These are phyloP conservation scores for Candida dajiaensis DNA, from an alignment of 805 yeast genomes.

Conservation along the genomic window DNA sequence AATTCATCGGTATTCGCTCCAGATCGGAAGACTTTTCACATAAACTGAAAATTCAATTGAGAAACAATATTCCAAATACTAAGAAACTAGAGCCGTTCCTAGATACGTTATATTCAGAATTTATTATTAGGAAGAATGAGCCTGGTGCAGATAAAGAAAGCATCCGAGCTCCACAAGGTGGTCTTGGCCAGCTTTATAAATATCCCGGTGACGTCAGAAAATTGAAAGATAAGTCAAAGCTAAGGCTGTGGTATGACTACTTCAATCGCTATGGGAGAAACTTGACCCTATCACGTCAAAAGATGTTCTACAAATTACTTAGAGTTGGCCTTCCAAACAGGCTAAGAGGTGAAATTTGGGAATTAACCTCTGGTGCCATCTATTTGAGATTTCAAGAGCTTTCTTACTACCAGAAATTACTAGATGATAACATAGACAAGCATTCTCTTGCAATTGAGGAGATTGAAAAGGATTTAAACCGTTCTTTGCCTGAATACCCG, in stretches of 20 bases:
- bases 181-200: slow-evolving; percentile 77
- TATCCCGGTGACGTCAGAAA: slow-evolving; percentile 87
- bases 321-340: slow-evolving; percentile 94
- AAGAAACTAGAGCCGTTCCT: slow-evolving; percentile 59
- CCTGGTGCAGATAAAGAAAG: slow-evolving; percentile 28
- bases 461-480: slow-evolving; percentile 89
- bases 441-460: slow-evolving; percentile 87
- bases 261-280: slow-evolving; percentile 82
- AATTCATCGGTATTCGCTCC: slow-evolving; percentile 73
- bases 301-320: slow-evolving; percentile 72
- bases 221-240: slow-evolving; percentile 73
- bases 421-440: slow-evolving; percentile 56
- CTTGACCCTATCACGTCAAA: slow-evolving; percentile 65
- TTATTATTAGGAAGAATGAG: slow-evolving; percentile 50
- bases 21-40: slow-evolving; percentile 79
- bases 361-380: slow-evolving; percentile 81
- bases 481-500: slow-evolving; percentile 93
- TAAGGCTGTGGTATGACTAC: slow-evolving; percentile 92
- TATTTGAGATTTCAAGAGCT: slow-evolving; percentile 59
- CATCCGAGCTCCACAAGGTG: slow-evolving; percentile 64
- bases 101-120: slow-evolving; percentile 79
- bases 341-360: slow-evolving; percentile 96
- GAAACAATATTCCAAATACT: slow-evolving; percentile 57
- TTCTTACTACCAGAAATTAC: slow-evolving; percentile 51
- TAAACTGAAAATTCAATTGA: slow-evolving; percentile 52